Conservation (phyloP, 2,329 filamentous ascomycete genomes). For the Emmonsia crescens region DNA sequence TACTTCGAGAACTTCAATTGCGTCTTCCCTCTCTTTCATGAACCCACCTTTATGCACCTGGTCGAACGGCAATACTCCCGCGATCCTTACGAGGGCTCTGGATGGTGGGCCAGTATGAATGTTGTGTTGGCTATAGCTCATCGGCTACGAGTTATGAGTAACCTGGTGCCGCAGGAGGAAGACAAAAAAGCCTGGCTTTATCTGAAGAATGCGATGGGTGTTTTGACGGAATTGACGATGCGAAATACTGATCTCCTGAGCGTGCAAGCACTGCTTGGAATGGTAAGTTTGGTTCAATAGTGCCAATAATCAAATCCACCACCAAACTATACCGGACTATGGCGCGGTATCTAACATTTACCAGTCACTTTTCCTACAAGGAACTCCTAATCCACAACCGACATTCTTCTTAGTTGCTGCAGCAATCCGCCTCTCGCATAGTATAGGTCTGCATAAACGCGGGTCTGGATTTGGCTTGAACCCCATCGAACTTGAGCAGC, state of each 20-base stretch:
- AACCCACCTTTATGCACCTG: slow-evolving; percentile 96
- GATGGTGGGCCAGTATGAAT: slow-evolving; percentile 98
- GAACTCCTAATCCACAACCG: slow-evolving; percentile 91
- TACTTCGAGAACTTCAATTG: slow-evolving; percentile 99
- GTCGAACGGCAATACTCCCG: slow-evolving; percentile 88
- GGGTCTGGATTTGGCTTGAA: slow-evolving; percentile 90
- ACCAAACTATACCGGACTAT: neutral
- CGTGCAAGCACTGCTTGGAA: slow-evolving; percentile 85
- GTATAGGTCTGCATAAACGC: slow-evolving; percentile 88
- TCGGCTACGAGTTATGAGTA: slow-evolving; percentile 87
- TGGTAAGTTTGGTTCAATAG: slow-evolving; percentile 41
- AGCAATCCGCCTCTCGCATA: slow-evolving; percentile 82
- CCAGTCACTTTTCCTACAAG: slow-evolving; percentile 80
- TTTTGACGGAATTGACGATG: slow-evolving; percentile 87
- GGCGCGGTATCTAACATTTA: neutral
- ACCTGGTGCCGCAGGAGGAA: slow-evolving; percentile 78
- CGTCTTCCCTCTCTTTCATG: slow-evolving; percentile 95
- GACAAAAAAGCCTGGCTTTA: slow-evolving; percentile 93
- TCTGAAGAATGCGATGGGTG: slow-evolving; percentile 90
- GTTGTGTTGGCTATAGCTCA: slow-evolving; percentile 89
- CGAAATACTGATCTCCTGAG: slow-evolving; percentile 90
- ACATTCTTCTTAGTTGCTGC: slow-evolving; percentile 84
- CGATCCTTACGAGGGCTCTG: slow-evolving; percentile 86
- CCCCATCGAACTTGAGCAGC: slow-evolving; percentile 85
- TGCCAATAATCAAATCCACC: neutral